Conservation (phyloP, 208 protist genomes). For the Naegleria gruberi region DNA sequence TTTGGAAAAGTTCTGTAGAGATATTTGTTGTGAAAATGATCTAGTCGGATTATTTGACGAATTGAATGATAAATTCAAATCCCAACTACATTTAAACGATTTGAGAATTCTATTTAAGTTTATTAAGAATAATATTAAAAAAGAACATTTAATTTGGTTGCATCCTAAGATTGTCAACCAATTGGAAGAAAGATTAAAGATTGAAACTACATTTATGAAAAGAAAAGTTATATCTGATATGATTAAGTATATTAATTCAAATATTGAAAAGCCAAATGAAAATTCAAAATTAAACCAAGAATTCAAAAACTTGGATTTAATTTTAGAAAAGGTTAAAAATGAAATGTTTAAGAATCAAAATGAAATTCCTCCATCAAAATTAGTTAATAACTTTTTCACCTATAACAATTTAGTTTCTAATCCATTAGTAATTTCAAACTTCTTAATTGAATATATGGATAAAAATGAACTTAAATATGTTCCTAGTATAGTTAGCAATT, state of each 20-base stretch:
- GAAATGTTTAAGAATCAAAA: background rate
- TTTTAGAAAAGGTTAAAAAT: background rate
- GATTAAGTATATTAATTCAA: background rate
- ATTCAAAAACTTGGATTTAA: background rate
- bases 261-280: background rate
- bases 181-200: background rate
- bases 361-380: background rate
- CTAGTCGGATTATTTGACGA: background rate
- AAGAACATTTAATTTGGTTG: background rate
- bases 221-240: conserved; percentile 10
- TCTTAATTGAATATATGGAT: background rate
- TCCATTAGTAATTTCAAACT: background rate
- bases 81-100: background rate
- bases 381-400: too few relatives aligned
- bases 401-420: background rate
- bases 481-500: background rate
- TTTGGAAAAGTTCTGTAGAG: background rate
- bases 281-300: background rate
- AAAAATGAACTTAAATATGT: conserved; percentile 12
- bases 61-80: background rate
- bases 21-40: background rate
- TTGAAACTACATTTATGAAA: conserved; percentile 11
- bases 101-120: conserved; percentile 2
- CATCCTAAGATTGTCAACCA: background rate
- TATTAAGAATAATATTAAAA: background rate